These are phyloP conservation scores for Yamadazyma sp. DNA, from an alignment of 805 yeast genomes.

Conservation along the genomic window DNA sequence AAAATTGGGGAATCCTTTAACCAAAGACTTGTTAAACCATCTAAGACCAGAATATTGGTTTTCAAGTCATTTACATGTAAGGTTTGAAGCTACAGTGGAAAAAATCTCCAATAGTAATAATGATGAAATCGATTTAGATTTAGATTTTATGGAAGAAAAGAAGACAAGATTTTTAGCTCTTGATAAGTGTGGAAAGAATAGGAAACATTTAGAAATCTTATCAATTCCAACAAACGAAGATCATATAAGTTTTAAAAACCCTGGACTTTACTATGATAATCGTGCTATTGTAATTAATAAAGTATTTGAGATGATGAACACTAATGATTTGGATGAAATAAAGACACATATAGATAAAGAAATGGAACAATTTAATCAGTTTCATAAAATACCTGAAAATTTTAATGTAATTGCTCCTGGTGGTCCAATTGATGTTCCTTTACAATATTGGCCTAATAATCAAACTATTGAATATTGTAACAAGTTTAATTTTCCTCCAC, in stretches of 20 bases:
- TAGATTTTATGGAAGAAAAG: slow-evolving; percentile 11
- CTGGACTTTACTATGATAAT: slow-evolving; percentile 25
- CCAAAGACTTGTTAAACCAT: slow-evolving; percentile 48
- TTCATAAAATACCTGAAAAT: slow-evolving; percentile 16
- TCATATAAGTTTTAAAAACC: slow-evolving; percentile 8
- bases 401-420: slow-evolving; percentile 28
- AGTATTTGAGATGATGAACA: slow-evolving; percentile 24
- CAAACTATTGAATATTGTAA: slow-evolving; percentile 35
- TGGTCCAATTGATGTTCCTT: slow-evolving; percentile 10
- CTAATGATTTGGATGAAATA: neutral
- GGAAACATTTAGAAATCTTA: slow-evolving; percentile 55
- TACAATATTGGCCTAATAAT: slow-evolving; percentile 32
- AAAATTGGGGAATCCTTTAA: slow-evolving; percentile 70
- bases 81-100: slow-evolving; percentile 54
- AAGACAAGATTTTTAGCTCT: slow-evolving; percentile 65
- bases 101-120: slow-evolving; percentile 8
- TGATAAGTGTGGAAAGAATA: slow-evolving; percentile 75
- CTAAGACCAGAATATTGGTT: slow-evolving; percentile 76
- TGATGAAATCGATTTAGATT: slow-evolving; percentile 21
- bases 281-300: slow-evolving; percentile 32
- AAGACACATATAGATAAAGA: neutral
- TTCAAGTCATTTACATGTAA: slow-evolving; percentile 84
- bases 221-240: slow-evolving; percentile 28
- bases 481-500: slow-evolving; percentile 18
- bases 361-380: neutral